These are phyloP conservation scores for Citropsis articulata DNA, from an alignment of 345 rosid genomes.

Conservation along the genomic window DNA sequence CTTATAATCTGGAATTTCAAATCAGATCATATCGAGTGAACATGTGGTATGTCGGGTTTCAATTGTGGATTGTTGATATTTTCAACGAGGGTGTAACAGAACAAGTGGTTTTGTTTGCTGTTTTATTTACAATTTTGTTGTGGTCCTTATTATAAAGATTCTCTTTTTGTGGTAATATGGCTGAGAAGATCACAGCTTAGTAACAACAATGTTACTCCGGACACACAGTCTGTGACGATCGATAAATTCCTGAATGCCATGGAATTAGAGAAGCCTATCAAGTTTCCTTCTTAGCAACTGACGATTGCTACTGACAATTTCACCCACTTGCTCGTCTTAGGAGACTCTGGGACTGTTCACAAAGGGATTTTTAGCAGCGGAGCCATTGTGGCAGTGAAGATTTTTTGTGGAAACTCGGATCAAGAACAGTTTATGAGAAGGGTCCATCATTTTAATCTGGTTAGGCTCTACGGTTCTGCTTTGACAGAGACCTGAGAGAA, in stretches of 20 bases:
- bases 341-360: slow-evolving; percentile 13
- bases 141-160: background rate
- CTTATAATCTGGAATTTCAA: no score
- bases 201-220: background rate
- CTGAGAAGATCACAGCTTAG: background rate
- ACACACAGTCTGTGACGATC: background rate
- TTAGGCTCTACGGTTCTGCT: slow-evolving; percentile 43
- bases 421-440: slow-evolving; percentile 42
- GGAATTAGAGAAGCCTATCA: slow-evolving; percentile 16
- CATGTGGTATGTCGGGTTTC: no score
- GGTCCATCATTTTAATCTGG: slow-evolving; percentile 31
- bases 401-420: slow-evolving; percentile 12
- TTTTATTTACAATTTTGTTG: background rate
- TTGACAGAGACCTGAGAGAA: slow-evolving; percentile 19
- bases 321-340: slow-evolving; percentile 12
- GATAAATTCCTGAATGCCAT: slow-evolving; percentile 16
- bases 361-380: slow-evolving; percentile 16
- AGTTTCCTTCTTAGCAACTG: slow-evolving; percentile 18
- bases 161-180: background rate
- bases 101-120: background rate
- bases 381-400: slow-evolving; percentile 21
- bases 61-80: no score
- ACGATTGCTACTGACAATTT: slow-evolving; percentile 16
- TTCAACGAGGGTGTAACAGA: no score
- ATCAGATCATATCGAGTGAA: no score